Base-by-base conservation (phyloP, 2,329 filamentous ascomycete species). In the Pleomassaria siparia region DNA sequence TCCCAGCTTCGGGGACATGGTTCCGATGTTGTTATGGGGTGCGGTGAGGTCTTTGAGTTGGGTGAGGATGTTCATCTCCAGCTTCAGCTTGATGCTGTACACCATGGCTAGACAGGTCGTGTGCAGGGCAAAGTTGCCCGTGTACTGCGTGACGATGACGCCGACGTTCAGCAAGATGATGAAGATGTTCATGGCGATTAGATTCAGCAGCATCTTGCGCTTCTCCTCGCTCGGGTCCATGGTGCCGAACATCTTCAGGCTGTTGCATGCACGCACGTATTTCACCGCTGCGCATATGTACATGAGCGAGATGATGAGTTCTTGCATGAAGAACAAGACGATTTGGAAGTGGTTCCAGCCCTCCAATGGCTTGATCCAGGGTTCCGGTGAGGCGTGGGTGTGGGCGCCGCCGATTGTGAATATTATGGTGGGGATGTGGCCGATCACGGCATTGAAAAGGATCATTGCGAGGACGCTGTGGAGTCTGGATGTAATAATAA, bases 251-350 rank as follows among this genome's bases (percentile, higher is more conserved):
- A n/a, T n/a, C n/a, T n/a, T n/a, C n/a, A n/a, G 81, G 81, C 2
- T 21, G 74, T 60, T 36, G 72, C 74, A 33, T n/a, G n/a, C n/a
- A n/a, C n/a, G n/a, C n/a, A n/a, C n/a, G n/a, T n/a, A n/a, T n/a
- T n/a, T n/a, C n/a, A 75, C 69, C 1, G 78, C 80, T 36, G 77
- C 72, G 55, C 76, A 78, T 15, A 82, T 69, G 52, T 81, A 82
- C 1, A 81, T 56, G 3, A 70, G 67, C 1, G 55, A 56, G 44
- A 69, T 67, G 29, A 60, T 40, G 7, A 58, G 58, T 44, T 75
- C 73, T 46, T 74, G 71, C 5, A 67, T 13, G 47, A 71, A 71
- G 60, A 74, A 74, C 10, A 62, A 60, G 9, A 62, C 62, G 56
- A 74, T 67, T 46, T 74, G 69, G 16, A 74, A 57, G 42, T 66